Base-by-base conservation (phyloP, 2,329 filamentous ascomycete genomes). In the Canariomyces notabilis region DNA sequence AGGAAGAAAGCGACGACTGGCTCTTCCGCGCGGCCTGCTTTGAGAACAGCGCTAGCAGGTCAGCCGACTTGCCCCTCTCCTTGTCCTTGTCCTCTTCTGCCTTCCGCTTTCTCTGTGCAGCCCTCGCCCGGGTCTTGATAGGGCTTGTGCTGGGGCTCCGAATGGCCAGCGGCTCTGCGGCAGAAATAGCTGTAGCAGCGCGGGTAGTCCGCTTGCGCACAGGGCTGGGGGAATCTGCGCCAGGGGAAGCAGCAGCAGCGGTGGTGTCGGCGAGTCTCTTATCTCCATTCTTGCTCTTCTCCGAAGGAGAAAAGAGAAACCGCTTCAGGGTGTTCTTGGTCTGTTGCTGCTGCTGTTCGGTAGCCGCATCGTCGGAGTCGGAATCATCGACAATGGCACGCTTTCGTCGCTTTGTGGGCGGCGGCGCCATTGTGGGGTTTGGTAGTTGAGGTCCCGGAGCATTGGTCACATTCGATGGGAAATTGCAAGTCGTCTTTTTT, bases 11-110 rank as follows among this genome's bases (percentile, higher is more conserved):
- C 18, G 50, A 55, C 43, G 62, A 65, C 26, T 67, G 60, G 16
- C 68, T 69, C 32, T 69, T 72, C 52, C 80, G 75, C 6, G n/a
- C n/a, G n/a, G 74, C 74, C 59, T 84, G 80, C 40, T 73, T 80
- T 15, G 79, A 80, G 54, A 84, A 84, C 15, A 83, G 68, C 0
- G 76, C 72, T 57, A 74, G 69, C 12, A 84, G 67, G 54, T 83
- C 75, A 3, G 71, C 77, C 6, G 74, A 75, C 51, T 74, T 77
- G 5, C 71, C 73, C 52, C 72, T 77, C 42, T 76, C 75, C 6
- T 71, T 70, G 5, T 61, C 63, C 21, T 64, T 59, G 20, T 44
- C 47, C 48, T 77, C 47, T 67, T 69, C 19, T 65, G 49, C 41
- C 19, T 45, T 50, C 4, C 49, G 44, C 12, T 48, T 51, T n/a